Evolutionary conservation across 331 rosid species (phyloP), one percentile per base, ranked within the genome.

Genomic region (Phaseolus coccineus): DNA sequence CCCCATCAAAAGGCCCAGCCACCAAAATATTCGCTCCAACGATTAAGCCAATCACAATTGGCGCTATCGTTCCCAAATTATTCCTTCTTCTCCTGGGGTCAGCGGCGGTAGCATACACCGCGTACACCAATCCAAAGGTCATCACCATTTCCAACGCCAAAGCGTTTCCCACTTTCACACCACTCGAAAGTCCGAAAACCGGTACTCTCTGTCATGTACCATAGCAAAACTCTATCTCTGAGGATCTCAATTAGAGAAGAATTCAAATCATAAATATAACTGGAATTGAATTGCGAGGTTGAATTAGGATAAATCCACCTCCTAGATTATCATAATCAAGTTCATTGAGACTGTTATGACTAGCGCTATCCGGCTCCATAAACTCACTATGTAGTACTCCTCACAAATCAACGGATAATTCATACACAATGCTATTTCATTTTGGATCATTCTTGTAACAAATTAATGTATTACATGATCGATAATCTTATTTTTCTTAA

Each of bases 1-100:
- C 46, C 90, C 94, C 94, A 16, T 82, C 87, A 14, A 90, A 92
- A 0, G 91, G 87, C 30, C 97, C 93, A 6, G 87, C 92, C 2
- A 84, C 91, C 71, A 92, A 73, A 71, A 87, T 75, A 56, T 92
- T 92, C 0, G 93, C 93, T 16, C 97, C 97, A 12, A 90, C 93
- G 0, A 87, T 81, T 77, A 92, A 89, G 53, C 97, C 97, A 24
- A 92, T 90, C 1, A 90, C 91, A 42, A 92, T 80, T 0, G 97
- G 94, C 7, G 93, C 93, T 4, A 87, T 87, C 1, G 58, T 83
- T 40, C 81, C 90, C 80, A 84, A 47, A 51, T n/a, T 75, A 12
- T 86, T 30, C 10, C 11, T 30, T 9, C 42, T 61, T 24, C 15
- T 87, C 87, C 84, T 88, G 2, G 90, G 95, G 48, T 92, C 97